Evolutionary conservation across 2,329 filamentous ascomycete genomes (phyloP), one percentile per base, ranked within the genome.

Genomic region (Pseudodiploospora longispora): DNA sequence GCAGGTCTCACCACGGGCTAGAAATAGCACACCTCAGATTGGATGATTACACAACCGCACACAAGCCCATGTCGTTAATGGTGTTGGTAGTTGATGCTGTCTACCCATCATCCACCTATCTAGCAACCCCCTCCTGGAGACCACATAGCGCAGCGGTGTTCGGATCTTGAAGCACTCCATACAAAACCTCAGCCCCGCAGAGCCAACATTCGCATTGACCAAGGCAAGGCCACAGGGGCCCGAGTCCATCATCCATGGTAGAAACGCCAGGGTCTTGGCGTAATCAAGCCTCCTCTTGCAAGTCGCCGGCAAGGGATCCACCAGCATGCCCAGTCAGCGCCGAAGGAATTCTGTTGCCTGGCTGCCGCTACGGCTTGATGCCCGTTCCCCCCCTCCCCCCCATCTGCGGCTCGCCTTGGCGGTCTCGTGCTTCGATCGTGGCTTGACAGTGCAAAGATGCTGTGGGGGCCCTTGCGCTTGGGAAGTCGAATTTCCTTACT

Each of bases 331-430:
- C 57, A 57, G 49, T 59, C 53, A 58, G 40, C 34, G 48, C 27
- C 28, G 40, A 41, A 44, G 45, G 48, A 61, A 62, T 59, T 49
- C 58, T 59, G 58, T 51, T 61, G 58, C 58, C 59, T 61, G 45
- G 44, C 37, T 32, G 36, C 38, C 43, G 28, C 30, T 28, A 33
- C 36, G n/a, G 34, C 34, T 19, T 36, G 34, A 19, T 9, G 34
- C 34, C 34, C 34, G 34, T 36, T 19, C 34, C 6, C n/a, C n/a
- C n/a, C 5, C 34, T 19, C 32, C 34, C 27, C 27, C 34, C n/a
- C n/a, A 36, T 36, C 27, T 36, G 34, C 27, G 34, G 34, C 34
- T 12, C 34, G 27, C 27, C 32, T n/a, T 40, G 29, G 29, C 27
- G 10, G 10, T 28, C 35, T 10, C 27, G 7, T 42, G 39, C 30